Conservation (phyloP, 495 filamentous ascomycete genomes). For the Xanthoparmelia taractica region DNA sequence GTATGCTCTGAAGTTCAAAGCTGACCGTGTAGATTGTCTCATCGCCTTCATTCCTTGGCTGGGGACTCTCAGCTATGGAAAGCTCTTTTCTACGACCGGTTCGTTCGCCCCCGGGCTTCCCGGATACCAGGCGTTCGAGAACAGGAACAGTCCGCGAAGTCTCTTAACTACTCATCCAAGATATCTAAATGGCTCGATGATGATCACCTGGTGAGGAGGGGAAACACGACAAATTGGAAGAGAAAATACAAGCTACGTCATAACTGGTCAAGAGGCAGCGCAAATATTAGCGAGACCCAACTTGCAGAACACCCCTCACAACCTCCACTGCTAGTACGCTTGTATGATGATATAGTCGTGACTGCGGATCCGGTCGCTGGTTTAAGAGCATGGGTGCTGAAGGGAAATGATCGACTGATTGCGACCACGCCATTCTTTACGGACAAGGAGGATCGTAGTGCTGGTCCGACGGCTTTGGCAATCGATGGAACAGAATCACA, state of each 20-base stretch:
- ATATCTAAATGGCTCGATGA: slow-evolving; percentile 80
- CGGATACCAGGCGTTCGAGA: slow-evolving; percentile 63
- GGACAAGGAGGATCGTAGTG: slow-evolving; percentile 2
- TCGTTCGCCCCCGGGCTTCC: slow-evolving; percentile 75
- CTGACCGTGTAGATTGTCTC: slow-evolving; percentile 55
- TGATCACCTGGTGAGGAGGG: slow-evolving; percentile 46
- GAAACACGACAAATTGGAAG: slow-evolving; percentile 68
- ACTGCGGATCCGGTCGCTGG: slow-evolving; percentile 65
- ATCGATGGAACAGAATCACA: slow-evolving; percentile 42
- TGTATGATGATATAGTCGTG: slow-evolving; percentile 67
- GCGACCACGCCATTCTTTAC: slow-evolving; percentile 34
- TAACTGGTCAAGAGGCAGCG: slow-evolving; percentile 85
- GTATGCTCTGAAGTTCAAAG: background rate
- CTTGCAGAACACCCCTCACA: slow-evolving; percentile 48
- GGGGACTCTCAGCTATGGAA: slow-evolving; percentile 90
- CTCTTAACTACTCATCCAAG: slow-evolving; percentile 59
- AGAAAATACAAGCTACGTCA: slow-evolving; percentile 79
- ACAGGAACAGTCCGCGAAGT: slow-evolving; percentile 32
- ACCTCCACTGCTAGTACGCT: slow-evolving; percentile 58
- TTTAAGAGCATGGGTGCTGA: slow-evolving; percentile 71
- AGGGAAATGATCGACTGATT: slow-evolving; percentile 46
- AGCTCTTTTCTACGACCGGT: slow-evolving; percentile 75
- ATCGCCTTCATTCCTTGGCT: slow-evolving; percentile 63
- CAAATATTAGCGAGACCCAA: slow-evolving; percentile 67
- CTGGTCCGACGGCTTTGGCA: slow-evolving; percentile 61